phyloP scores from a whole-genome alignment of 164 flowering plant species.

The Nymphaea thermarum region DNA sequence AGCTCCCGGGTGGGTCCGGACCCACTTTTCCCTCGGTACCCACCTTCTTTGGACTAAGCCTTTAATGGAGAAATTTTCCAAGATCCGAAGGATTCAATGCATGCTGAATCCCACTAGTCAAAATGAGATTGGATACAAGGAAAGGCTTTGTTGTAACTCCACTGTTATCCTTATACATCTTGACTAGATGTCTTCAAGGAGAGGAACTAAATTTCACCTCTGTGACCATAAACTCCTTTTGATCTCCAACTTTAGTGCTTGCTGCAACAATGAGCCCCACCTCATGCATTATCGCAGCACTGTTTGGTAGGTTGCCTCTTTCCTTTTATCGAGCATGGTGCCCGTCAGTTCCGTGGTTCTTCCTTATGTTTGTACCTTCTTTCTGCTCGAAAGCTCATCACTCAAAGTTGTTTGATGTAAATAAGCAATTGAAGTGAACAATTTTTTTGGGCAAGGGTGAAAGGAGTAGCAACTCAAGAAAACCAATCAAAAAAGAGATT shows the following conservation, averaged over 20 bases:
- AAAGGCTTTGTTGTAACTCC: neutral
- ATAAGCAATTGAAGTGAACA: no score
- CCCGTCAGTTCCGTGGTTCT: no score
- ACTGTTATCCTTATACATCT: neutral
- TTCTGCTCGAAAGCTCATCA: no score
- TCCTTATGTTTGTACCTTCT: no score
- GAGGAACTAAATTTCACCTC: neutral
- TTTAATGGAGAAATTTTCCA: neutral
- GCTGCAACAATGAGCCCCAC: neutral
- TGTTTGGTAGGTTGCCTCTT: neutral
- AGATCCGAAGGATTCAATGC: neutral
- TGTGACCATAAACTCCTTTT: neutral
- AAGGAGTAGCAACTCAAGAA: no score
- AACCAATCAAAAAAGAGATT: no score
- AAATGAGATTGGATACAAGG: neutral
- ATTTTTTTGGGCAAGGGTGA: no score
- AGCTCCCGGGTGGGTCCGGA: no score
- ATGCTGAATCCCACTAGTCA: neutral
- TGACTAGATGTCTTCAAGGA: neutral
- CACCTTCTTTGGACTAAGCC: neutral
- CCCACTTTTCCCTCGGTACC: no score
- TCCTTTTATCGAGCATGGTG: neutral
- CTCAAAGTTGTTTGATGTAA: no score
- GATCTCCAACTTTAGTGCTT: neutral
- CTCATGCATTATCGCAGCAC: neutral